phyloP scores from a whole-genome alignment of 306 rosid species.

The Astragalus membranaceus region DNA sequence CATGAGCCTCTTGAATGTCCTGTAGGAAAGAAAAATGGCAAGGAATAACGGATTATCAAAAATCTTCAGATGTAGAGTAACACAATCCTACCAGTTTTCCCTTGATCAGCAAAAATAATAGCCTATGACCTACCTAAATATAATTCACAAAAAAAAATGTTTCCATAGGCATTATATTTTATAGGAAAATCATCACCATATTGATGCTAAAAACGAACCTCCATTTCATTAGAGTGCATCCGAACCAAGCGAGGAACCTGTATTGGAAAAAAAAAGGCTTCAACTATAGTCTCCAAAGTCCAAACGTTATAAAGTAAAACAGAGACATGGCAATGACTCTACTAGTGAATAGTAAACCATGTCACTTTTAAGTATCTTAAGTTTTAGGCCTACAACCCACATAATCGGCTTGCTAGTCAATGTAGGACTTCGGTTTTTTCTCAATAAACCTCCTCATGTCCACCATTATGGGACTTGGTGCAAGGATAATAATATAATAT shows the following conservation, averaged over 20 bases:
- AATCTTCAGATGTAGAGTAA: background rate
- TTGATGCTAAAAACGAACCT: constrained; percentile 50
- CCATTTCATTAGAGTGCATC: constrained; percentile 96
- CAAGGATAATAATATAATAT: too few species aligned
- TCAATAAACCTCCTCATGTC: background rate
- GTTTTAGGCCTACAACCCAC: too few species aligned
- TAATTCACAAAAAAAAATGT: background rate
- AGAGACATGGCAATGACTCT: background rate
- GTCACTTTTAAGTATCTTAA: background rate
- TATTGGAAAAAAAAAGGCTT: constrained; percentile 17
- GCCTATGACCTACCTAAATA: background rate
- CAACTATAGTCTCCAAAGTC: constrained; percentile 1
- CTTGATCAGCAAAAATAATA: background rate
- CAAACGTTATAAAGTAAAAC: background rate
- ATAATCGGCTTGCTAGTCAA: too few species aligned
- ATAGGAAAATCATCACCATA: background rate
- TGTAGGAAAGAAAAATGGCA: constrained; percentile 21
- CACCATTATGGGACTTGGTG: too few species aligned
- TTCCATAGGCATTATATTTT: constrained; percentile 3
- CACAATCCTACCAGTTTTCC: background rate
- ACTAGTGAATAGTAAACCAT: background rate
- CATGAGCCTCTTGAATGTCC: constrained; percentile 98
- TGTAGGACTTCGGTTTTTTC: too few species aligned
- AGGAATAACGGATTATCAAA: background rate
- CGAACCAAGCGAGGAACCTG: constrained; percentile 99